Evolutionary conservation across 345 rosid species (phyloP).

Genomic region (Heritiera fomes): DNA sequence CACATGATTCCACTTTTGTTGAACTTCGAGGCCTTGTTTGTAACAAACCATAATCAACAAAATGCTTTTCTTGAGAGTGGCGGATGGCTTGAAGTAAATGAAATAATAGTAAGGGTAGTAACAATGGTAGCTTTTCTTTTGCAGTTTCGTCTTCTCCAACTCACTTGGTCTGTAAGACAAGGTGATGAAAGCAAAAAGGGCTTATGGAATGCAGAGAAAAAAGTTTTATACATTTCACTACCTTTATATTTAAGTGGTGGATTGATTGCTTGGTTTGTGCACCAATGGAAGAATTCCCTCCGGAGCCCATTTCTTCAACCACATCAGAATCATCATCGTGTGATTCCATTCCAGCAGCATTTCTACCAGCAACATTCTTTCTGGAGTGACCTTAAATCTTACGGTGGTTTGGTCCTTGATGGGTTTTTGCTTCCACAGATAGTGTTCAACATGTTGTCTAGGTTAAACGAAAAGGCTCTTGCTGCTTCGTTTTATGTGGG

Average conservation of each 20-base stretch:
- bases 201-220: slow-evolving; percentile 69
- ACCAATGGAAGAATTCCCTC: slow-evolving; percentile 37
- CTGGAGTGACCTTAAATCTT: slow-evolving; percentile 69
- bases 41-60: slow-evolving; percentile 42
- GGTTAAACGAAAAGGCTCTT: slow-evolving; percentile 51
- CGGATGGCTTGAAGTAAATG: slow-evolving; percentile 86
- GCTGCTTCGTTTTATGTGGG: slow-evolving; percentile 59
- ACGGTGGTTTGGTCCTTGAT: slow-evolving; percentile 78
- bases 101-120: slow-evolving; percentile 74
- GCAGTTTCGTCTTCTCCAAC: slow-evolving; percentile 75
- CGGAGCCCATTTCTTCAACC: slow-evolving; percentile 30
- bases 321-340: neutral
- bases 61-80: slow-evolving; percentile 61
- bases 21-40: slow-evolving; percentile 76
- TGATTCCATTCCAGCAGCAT: slow-evolving; percentile 16
- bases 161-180: slow-evolving; percentile 67
- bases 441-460: slow-evolving; percentile 60
- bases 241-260: slow-evolving; percentile 68
- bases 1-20: slow-evolving; percentile 79
- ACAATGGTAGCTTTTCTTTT: slow-evolving; percentile 86
- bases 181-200: slow-evolving; percentile 34
- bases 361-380: slow-evolving; percentile 45
- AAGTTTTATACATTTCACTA: slow-evolving; percentile 50
- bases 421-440: slow-evolving; percentile 83
- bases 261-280: slow-evolving; percentile 61